Evolutionary conservation across 352 stramenopile species (phyloP), one percentile per base, ranked within the genome.

Genomic region (Phytophthora cryptogea): DNA sequence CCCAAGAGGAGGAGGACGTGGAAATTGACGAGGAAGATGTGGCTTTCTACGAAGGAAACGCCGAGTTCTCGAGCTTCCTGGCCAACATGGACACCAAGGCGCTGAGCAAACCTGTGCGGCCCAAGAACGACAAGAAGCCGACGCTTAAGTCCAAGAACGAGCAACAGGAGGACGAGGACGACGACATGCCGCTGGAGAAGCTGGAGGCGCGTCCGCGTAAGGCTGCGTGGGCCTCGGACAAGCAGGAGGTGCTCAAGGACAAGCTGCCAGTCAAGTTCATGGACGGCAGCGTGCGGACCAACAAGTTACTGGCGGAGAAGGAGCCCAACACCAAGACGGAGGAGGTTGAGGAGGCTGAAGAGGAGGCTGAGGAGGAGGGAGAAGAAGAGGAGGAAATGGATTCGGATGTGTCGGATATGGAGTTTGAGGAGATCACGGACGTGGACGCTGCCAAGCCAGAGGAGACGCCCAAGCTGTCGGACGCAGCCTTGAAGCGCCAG

Each of bases 261-360:
- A 94, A 94, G 58, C 60, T 94, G 59, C 83, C 85, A 3, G 83
- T 94, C 48, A 94, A 94, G 65, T 90, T 90, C 42, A 92, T 94
- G 82, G 85, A 94, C 53, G 85, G 85, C 37, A 92, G 76, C 17
- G 78, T 94, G 68, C 84, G 83, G 31, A 50, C 68, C 51, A 92
- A 94, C 67, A 85, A 90, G 47, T 54, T 90, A 36, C 59, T 94
- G 48, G 47, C 68, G 1, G 85, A 89, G 64, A 66, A 73, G 23
- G 63, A 73, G 8, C 26, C 57, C 1, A 59, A 78, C 58, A 59
- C 54, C 23, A 52, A 76, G 43, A 54, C 42, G 5, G 50, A 68
- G 8, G 58, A 60, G 4, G 41, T 56, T 23, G 36, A 71, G 1
- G 43, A 71, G 1, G 54, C 63, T 27, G 68, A 78, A 10, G 43